phyloP scores from a whole-genome alignment of 2,329 filamentous ascomycete species.

The Paraphaeosphaeria minitans region DNA sequence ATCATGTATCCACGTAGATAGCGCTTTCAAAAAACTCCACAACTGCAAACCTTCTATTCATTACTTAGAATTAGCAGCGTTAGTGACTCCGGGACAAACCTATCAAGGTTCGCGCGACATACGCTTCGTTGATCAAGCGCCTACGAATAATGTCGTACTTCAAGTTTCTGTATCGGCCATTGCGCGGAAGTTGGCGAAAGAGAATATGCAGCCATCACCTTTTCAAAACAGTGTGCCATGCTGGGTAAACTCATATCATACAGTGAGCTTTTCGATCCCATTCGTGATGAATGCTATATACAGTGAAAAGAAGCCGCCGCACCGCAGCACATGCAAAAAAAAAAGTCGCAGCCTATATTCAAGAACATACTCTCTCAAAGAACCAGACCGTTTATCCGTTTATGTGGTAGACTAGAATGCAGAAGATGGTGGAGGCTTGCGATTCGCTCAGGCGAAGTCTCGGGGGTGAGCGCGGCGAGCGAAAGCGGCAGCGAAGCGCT shows the following conservation, averaged over 20 bases:
- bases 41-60: background rate
- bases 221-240: background rate
- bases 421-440: background rate
- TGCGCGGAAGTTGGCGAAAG: too few species aligned
- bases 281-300: slow-evolving; percentile 13
- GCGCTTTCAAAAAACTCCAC: background rate
- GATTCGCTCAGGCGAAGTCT: slow-evolving; percentile 44
- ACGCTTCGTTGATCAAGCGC: too few species aligned
- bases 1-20: background rate
- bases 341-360: slow-evolving; percentile 1
- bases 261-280: slow-evolving; percentile 7
- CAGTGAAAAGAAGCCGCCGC: slow-evolving; percentile 11
- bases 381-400: slow-evolving; percentile 1
- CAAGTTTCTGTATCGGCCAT: too few species aligned
- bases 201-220: background rate
- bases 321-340: slow-evolving; percentile 8
- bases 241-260: background rate
- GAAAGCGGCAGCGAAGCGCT: slow-evolving; percentile 21
- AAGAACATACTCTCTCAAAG: slow-evolving; percentile 11
- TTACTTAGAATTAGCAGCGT: too few species aligned
- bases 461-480: slow-evolving; percentile 45
- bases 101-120: too few species aligned
- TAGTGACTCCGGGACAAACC: too few species aligned
- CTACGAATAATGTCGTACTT: too few species aligned
- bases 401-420: background rate